Conservation (phyloP, 163 green algal genomes). For the Scenedesmus sp. region DNA sequence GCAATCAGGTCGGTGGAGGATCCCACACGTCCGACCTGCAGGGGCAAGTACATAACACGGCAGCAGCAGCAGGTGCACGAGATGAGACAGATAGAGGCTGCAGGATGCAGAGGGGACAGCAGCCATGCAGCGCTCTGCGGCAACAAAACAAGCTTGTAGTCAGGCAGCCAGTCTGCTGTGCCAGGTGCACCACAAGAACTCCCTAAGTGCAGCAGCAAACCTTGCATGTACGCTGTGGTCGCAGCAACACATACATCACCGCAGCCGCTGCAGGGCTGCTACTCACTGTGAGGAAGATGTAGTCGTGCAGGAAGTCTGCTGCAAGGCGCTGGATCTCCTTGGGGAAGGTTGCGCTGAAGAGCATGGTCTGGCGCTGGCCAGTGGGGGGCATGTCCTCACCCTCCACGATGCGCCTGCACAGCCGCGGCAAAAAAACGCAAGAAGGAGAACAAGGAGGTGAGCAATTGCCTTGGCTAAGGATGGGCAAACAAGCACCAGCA, state of each 20-base stretch:
- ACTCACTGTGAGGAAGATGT: slow-evolving; percentile 95
- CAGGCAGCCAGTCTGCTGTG: too few relatives aligned
- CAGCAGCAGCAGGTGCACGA: neutral
- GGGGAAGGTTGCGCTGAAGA: slow-evolving; percentile 99
- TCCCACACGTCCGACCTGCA: slow-evolving; percentile 92
- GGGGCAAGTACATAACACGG: neutral
- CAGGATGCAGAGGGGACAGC: too few relatives aligned
- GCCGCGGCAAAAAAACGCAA: neutral
- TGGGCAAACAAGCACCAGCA: too few relatives aligned
- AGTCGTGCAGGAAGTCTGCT: slow-evolving; percentile 91
- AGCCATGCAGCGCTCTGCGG: too few relatives aligned
- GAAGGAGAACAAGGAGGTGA: neutral
- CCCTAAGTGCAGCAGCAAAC: too few relatives aligned
- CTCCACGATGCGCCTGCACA: slow-evolving; percentile 86
- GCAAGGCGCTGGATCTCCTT: slow-evolving; percentile 98
- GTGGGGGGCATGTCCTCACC: slow-evolving; percentile 90
- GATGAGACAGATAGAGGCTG: neutral
- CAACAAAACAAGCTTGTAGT: too few relatives aligned
- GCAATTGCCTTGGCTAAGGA: neutral
- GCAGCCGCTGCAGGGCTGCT: too few relatives aligned
- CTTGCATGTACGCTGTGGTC: neutral
- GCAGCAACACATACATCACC: too few relatives aligned
- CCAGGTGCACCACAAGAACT: too few relatives aligned
- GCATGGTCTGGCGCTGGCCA: slow-evolving; percentile 95
- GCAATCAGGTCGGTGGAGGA: slow-evolving; percentile 98